Base-by-base conservation (phyloP, 2,329 filamentous ascomycete species). In the Zopfia rhizophila region DNA sequence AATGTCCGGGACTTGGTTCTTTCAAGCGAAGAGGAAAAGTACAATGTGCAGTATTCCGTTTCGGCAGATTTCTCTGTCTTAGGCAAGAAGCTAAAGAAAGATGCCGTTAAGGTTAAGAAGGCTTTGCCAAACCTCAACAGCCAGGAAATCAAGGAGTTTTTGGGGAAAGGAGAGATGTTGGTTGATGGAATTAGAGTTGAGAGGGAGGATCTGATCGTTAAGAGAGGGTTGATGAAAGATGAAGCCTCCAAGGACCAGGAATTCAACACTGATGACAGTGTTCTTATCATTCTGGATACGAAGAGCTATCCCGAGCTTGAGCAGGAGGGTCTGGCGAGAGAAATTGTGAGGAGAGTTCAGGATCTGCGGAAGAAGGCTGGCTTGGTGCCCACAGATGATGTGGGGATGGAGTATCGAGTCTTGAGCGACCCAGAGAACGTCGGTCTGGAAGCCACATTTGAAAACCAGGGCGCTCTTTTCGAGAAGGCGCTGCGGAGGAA, bases 51-150 rank as follows among this genome's bases (percentile, higher is more conserved):
- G 67, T 96, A 97, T 75, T 91, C 89, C 51, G 90, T 93, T 12
- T 85, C 83, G 27, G 92, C 91, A 6, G 94, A 99, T 72, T 97
- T 94, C 88, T 91, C 94, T 11, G 88, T 90, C 2, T 81, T 99
- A 12, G 94, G 94, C 56, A 96, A 96, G 83, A 97, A 97, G 78
- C 82, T 97, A 60, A 96, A 96, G 81, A 97, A 96, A 75, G 92
- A 97, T 64, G 90, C 91, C 56, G 85, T 86, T 56, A 90, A 88
- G 68, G 91, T 97, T 59, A 95, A 95, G 79, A 95, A 93, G 75
- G 91, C 90, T 2, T 77, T 99, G 32, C 92, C 92, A 5, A 80
- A 76, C 27, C 78, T 99, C 36, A 89, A 82, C 14, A 92, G 87
- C 58, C 85, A 90, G 8, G 83, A 96, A 58, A 91, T 96, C 50